A percentile compares a stretch with the other conserved stretches of the same genome.
phyloP scores from a whole-genome alignment of 257 asterid species.

The Solanum sitiens region DNA sequence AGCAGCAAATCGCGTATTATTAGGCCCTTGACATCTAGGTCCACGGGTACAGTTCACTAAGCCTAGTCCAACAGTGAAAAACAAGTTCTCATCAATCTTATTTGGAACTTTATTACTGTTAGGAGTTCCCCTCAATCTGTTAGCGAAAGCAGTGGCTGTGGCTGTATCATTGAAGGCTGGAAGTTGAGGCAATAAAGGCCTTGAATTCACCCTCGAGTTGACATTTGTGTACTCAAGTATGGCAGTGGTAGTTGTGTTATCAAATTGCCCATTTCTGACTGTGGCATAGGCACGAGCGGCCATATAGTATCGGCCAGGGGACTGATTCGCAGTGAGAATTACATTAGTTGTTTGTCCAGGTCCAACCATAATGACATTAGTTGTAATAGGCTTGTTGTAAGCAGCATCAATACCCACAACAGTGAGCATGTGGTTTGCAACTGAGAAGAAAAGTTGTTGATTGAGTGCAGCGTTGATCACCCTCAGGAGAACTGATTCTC shows the following conservation, averaged over 20 bases:
- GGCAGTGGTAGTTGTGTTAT: slow-evolving; percentile 62
- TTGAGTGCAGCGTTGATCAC: slow-evolving; percentile 67
- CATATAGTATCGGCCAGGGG: slow-evolving; percentile 42
- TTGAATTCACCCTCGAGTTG: neutral
- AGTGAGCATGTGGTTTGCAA: slow-evolving; percentile 49
- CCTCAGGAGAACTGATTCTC: slow-evolving; percentile 41
- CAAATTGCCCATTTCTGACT: slow-evolving; percentile 31
- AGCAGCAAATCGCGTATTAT: slow-evolving; percentile 42
- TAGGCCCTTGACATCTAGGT: slow-evolving; percentile 62
- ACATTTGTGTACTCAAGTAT: slow-evolving; percentile 33
- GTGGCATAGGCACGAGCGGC: slow-evolving; percentile 46
- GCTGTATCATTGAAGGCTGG: slow-evolving; percentile 50
- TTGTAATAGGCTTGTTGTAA: slow-evolving; percentile 41
- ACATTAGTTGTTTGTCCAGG: slow-evolving; percentile 66
- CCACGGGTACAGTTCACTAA: slow-evolving; percentile 37
- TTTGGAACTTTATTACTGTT: slow-evolving; percentile 23
- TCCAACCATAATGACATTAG: slow-evolving; percentile 48
- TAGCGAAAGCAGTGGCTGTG: slow-evolving; percentile 26
- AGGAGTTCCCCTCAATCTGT: slow-evolving; percentile 24
- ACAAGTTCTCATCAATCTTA: slow-evolving; percentile 23
- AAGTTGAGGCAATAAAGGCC: slow-evolving; percentile 33
- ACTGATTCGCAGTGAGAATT: slow-evolving; percentile 43
- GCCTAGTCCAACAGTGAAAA: slow-evolving; percentile 52
- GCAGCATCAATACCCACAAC: slow-evolving; percentile 54
- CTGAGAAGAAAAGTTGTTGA: slow-evolving; percentile 51